Conservation (phyloP, 2,329 filamentous ascomycete species). For the Aureobasidium leucospermi region DNA sequence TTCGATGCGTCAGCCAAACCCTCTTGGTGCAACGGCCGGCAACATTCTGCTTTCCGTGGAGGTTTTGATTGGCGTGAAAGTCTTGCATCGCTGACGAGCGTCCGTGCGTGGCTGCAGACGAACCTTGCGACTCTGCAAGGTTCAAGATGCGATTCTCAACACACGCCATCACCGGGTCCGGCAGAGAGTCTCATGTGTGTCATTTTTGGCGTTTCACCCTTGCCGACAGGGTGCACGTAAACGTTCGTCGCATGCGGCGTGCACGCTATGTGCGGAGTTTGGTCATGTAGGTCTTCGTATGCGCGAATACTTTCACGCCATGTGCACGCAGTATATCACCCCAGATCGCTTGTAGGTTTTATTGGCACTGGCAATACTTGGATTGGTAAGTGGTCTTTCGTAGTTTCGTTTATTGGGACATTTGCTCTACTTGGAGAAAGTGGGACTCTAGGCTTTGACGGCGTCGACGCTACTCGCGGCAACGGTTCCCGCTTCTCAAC, state of each 20-base stretch:
- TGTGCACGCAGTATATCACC: background rate
- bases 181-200: conserved; percentile 3
- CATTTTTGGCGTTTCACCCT: background rate
- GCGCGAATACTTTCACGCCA: background rate
- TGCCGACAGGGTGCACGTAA: background rate
- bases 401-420: background rate
- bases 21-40: background rate
- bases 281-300: background rate
- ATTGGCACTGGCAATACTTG: background rate
- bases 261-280: conserved; percentile 1
- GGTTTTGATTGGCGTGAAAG: conserved; percentile 2
- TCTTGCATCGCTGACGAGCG: background rate
- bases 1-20: conserved; percentile 12
- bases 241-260: background rate
- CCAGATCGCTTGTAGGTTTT: background rate
- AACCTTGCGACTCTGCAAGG: background rate
- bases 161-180: conserved; percentile 10
- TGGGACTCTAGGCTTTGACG: conserved; percentile 15
- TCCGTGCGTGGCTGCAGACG: background rate
- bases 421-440: background rate
- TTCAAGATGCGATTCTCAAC: background rate
- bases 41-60: background rate
- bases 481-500: conserved; percentile 12
- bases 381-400: conserved; percentile 1
- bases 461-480: conserved; percentile 13